phyloP scores from a whole-genome alignment of 1,284 basidiomycete genomes.

The Moniliella sp. region DNA sequence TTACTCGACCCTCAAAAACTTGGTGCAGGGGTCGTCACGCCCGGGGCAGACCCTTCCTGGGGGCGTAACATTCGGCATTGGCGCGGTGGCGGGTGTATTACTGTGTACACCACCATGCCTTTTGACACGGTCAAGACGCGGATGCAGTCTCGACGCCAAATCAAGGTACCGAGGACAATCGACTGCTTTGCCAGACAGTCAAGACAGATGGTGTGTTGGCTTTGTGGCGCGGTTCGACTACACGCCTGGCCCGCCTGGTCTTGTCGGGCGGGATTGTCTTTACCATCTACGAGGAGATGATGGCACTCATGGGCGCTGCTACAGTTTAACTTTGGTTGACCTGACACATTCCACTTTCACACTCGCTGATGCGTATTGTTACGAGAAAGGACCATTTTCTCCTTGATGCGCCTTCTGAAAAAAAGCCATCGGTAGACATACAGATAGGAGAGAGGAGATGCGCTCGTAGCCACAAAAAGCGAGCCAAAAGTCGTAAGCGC shows the following conservation, averaged over 20 bases:
- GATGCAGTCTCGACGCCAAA: conserved; percentile 75
- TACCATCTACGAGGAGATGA: conserved; percentile 50
- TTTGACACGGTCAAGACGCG: conserved; percentile 68
- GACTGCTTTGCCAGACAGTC: conserved; percentile 47
- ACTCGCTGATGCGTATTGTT: too few relatives aligned
- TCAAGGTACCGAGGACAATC: conserved; percentile 70
- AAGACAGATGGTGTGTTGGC: conserved; percentile 54
- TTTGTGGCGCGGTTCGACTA: conserved; percentile 86
- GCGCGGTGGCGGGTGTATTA: conserved; percentile 80
- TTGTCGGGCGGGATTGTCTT: conserved; percentile 85
- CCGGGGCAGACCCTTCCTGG: conserved; percentile 66
- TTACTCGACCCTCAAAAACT: conserved; percentile 62
- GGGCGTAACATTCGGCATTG: conserved; percentile 78
- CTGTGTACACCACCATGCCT: conserved; percentile 45
- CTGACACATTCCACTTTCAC: too few relatives aligned
- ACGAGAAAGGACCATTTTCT: too few relatives aligned
- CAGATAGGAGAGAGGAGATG: too few relatives aligned
- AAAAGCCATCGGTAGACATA: too few relatives aligned
- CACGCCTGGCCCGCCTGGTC: conserved; percentile 36
- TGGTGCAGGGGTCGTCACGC: conserved; percentile 60
- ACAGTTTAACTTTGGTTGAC: not conserved
- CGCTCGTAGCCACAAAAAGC: too few relatives aligned
- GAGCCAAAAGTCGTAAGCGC: too few relatives aligned
- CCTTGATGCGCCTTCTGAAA: too few relatives aligned
- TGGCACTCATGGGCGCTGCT: not conserved